Base-by-base conservation (phyloP, 2,329 filamentous ascomycete genomes). In the Periconia macrospinosa region DNA sequence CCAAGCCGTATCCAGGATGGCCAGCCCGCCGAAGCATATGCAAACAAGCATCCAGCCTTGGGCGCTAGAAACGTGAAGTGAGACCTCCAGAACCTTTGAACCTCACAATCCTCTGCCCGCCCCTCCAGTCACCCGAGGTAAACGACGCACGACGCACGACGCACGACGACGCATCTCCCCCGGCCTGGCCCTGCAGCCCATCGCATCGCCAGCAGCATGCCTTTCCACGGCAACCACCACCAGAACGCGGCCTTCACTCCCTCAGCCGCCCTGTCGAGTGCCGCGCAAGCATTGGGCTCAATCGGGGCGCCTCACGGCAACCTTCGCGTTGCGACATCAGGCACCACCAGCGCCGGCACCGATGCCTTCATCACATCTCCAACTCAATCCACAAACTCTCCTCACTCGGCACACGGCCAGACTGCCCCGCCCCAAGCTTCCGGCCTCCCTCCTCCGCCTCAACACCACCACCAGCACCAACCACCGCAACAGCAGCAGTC, bases 231-330 rank as follows among this genome's bases (percentile, higher is more conserved):
- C 13, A 57, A 71, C 57, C 70, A 71, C 60, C 66, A 71, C 58
- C 62, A 66, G 59, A 66, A 60, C 49, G 55, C 60, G 45, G 71
- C 72, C 30, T 55, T 55, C 52, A 66, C 68, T 51, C 70, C 75
- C 50, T 74, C 75, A 45, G 67, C 71, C 50, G 75, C 77, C 56
- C 73, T 82, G 58, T 78, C 74, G 57, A 74, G 77, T 48, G 75
- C 78, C 20, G 75, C 76, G 30, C 75, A 78, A 57, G 72, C 76
- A 47, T 64, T 81, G 63, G 78, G 75, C 67, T 77, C 77, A 54
- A 76, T 80, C 56, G 79, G 75, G 57, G 72, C 76, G 56, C 77
- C 78, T 45, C 67, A 68, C 51, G 74, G 71, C 41, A 75, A 75
- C 61, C 68, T 75, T 55, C 69, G 74, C 42, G 57, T 65, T 42